These are phyloP conservation scores for Petunia hybrid DNA, from an alignment of 305 asterid species.

Conservation along the genomic window DNA sequence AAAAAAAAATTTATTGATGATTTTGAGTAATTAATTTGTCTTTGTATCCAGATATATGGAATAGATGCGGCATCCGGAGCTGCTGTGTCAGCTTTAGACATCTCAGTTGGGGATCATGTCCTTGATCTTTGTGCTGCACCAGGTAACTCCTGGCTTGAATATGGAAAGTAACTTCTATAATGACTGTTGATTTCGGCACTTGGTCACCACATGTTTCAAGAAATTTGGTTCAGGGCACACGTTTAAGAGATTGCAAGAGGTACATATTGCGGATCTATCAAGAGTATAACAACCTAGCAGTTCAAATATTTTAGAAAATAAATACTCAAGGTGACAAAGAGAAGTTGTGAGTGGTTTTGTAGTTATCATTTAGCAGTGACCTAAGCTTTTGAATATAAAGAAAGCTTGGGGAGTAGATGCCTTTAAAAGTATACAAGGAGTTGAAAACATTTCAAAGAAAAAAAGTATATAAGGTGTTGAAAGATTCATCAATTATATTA, in stretches of 20 bases:
- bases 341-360: background rate
- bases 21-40: conserved; percentile 4
- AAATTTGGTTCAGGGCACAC: background rate
- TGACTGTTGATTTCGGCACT: conserved; percentile 9
- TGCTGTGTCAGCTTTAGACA: conserved; percentile 83
- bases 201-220: background rate
- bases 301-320: background rate
- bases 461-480: background rate
- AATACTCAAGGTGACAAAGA: background rate
- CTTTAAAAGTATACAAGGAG: background rate
- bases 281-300: background rate
- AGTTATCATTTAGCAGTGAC: background rate
- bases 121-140: conserved; percentile 98
- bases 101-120: conserved; percentile 76
- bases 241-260: background rate
- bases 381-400: background rate
- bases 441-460: background rate
- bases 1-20: background rate
- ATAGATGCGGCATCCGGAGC: conserved; percentile 99
- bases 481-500: background rate
- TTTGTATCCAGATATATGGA: conserved; percentile 78
- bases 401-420: background rate
- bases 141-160: conserved; percentile 54
- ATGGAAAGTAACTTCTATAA: background rate
- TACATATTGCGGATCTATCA: conserved; percentile 10